phyloP scores from a whole-genome alignment of 257 asterid genomes.

The Jacaranda copaia region DNA sequence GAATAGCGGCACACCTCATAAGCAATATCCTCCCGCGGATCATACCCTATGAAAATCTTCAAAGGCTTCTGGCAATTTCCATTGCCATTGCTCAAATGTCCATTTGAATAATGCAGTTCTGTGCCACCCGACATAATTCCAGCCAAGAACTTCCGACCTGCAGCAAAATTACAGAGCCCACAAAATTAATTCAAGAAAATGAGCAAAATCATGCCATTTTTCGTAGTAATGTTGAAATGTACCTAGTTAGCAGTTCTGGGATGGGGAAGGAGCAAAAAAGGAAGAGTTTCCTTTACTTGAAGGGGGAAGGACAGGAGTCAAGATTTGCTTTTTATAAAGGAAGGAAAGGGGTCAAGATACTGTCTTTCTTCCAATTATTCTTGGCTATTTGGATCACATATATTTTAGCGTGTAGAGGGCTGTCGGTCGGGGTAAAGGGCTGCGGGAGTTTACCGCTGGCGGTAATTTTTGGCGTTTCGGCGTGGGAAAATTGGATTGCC shows the following conservation, averaged over 20 bases:
- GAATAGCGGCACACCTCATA: conserved; percentile 67
- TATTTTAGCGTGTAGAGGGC: not conserved
- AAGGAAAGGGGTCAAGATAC: not conserved
- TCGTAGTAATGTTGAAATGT: not conserved
- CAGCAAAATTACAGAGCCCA: conserved; percentile 1
- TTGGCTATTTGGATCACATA: not conserved
- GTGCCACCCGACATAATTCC: conserved; percentile 39
- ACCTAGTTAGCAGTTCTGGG: conserved; percentile 41
- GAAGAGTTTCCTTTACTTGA: not conserved
- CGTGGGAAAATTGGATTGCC: conserved; percentile 1
- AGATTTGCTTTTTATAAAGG: not conserved
- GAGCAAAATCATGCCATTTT: not conserved
- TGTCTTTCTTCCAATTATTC: not conserved
- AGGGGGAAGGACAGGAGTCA: conserved; percentile 16
- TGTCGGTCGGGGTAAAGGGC: conserved; percentile 26
- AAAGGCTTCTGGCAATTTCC: conserved; percentile 34
- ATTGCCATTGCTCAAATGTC: conserved; percentile 35
- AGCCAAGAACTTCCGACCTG: conserved; percentile 33
- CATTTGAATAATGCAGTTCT: conserved; percentile 30
- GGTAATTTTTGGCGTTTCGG: not conserved
- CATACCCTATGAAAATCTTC: conserved; percentile 71
- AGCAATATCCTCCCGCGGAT: conserved; percentile 65
- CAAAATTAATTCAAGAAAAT: conserved; percentile 2
- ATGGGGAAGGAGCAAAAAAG: not conserved
- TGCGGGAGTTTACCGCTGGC: not conserved